A percentile compares a stretch with the other conserved stretches of the same genome.
These are phyloP conservation scores for Hortiboletus rubellus DNA, from an alignment of 1,284 basidiomycete species.

Conservation along the genomic window DNA sequence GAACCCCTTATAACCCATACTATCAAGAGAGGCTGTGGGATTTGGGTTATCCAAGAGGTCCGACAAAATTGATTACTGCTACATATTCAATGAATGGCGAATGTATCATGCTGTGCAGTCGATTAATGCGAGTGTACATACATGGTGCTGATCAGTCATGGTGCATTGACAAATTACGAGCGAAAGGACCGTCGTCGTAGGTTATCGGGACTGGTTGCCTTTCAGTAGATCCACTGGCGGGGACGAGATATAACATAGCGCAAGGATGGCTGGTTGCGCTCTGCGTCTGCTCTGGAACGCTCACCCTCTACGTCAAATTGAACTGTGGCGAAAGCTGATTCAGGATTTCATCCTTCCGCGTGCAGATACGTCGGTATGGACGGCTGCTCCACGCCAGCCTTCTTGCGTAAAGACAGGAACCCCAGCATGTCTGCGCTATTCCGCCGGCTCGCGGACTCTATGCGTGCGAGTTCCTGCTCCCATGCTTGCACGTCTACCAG, in stretches of 20 bases:
- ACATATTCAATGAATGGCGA: neutral
- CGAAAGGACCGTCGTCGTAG: conserved; percentile 1
- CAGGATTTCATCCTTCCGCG: conserved; percentile 29
- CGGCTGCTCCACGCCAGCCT: conserved; percentile 29
- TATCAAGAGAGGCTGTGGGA: too few species aligned
- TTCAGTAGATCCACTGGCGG: conserved; percentile 11
- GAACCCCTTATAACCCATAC: too few species aligned
- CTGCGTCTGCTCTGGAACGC: too few species aligned
- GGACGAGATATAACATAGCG: conserved; percentile 9
- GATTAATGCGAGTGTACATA: conserved; percentile 14
- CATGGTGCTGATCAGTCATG: conserved; percentile 1
- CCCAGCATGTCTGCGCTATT: conserved; percentile 60
- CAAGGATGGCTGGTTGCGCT: neutral
- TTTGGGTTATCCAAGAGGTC: too few species aligned
- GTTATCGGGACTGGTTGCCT: conserved; percentile 1
- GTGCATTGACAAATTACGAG: conserved; percentile 16
- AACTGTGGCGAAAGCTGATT: neutral
- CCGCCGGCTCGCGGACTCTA: conserved; percentile 62
- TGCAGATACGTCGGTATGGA: conserved; percentile 27
- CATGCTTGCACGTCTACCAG: conserved; percentile 57
- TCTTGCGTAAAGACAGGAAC: conserved; percentile 51
- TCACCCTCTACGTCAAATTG: too few species aligned
- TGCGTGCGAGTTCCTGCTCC: conserved; percentile 73
- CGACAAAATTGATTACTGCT: too few species aligned
- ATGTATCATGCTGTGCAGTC: conserved; percentile 17